Percentiles rank a stretch among this genome's conserved stretches.
phyloP scores from a whole-genome alignment of 2,329 filamentous ascomycete genomes.

The Ophiosphaerella herpotricha region DNA sequence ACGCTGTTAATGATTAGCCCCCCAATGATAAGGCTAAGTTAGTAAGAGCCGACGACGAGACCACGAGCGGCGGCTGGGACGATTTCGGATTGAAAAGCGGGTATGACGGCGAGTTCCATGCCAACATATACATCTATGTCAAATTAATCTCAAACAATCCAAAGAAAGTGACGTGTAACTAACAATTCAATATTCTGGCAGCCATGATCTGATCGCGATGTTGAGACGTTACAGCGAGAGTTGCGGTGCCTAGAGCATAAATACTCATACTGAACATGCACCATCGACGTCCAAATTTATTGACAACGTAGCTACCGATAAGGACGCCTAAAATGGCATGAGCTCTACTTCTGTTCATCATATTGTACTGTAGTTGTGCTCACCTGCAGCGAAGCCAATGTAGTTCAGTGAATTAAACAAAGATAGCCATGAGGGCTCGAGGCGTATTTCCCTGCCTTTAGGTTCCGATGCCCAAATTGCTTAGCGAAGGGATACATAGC shows the following conservation, averaged over 20 bases:
- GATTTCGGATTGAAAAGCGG: conserved; percentile 11
- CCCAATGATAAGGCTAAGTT: conserved; percentile 7
- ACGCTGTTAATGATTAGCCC: conserved; percentile 7
- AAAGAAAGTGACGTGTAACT: background rate
- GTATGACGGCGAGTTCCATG: conserved; percentile 13
- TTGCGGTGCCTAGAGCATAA: conserved; percentile 7
- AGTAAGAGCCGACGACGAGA: conserved; percentile 9
- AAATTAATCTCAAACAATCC: background rate
- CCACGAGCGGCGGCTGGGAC: conserved; percentile 9
- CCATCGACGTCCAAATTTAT: conserved; percentile 5
- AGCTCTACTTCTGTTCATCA: no score
- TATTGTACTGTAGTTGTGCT: background rate
- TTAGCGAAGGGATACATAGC: conserved; percentile 9
- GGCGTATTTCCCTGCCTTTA: conserved; percentile 1
- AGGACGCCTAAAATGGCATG: conserved; percentile 54
- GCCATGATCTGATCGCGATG: conserved; percentile 12
- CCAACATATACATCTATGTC: conserved; percentile 8
- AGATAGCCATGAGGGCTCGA: conserved; percentile 8
- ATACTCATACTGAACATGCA: conserved; percentile 13
- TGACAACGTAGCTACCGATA: conserved; percentile 1
- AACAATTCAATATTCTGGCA: conserved; percentile 9
- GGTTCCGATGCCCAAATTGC: conserved; percentile 2
- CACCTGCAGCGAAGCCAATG: conserved; percentile 7
- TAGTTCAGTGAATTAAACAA: conserved; percentile 11
- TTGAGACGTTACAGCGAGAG: conserved; percentile 2